Evolutionary conservation across 1,139 yeast species (phyloP).

Genomic region (Blastobotrys petasosporus): DNA sequence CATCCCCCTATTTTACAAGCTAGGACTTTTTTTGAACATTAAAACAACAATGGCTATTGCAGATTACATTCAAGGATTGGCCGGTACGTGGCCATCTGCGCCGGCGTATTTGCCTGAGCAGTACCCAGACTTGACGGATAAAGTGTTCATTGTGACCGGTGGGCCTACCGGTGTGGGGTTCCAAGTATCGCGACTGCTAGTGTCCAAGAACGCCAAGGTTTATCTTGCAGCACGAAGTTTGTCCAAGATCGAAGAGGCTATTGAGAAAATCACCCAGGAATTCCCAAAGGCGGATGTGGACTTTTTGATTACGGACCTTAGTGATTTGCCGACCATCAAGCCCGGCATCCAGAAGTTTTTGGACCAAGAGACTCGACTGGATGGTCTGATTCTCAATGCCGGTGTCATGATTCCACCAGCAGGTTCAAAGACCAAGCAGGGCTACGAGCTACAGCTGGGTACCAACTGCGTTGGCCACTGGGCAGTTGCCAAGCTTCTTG

Average conservation of each 20-base stretch:
- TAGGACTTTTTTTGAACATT: too few species aligned
- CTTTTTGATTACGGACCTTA: constrained; percentile 35
- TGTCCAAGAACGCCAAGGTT: constrained; percentile 41
- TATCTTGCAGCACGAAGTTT: constrained; percentile 39
- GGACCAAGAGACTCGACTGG: constrained; percentile 24
- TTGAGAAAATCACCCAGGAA: constrained; percentile 29
- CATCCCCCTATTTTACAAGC: too few species aligned
- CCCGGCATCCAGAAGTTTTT: constrained; percentile 37
- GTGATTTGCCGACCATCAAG: constrained; percentile 42
- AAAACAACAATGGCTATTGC: too few species aligned
- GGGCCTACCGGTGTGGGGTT: constrained; percentile 45
- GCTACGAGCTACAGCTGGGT: constrained; percentile 46
- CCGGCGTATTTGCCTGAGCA: constrained; percentile 12
- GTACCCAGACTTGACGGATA: constrained; percentile 43
- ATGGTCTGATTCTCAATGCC: constrained; percentile 34
- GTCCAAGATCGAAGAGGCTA: constrained; percentile 36
- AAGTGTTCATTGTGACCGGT: constrained; percentile 43
- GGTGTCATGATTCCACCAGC: constrained; percentile 43
- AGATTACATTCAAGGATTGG: too few species aligned
- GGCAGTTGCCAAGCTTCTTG: constrained; percentile 43
- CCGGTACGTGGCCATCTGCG: too few species aligned
- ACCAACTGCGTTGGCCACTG: constrained; percentile 48
- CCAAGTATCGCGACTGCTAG: constrained; percentile 38
- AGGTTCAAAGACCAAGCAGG: constrained; percentile 36
- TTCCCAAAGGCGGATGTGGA: constrained; percentile 24